Conservation (phyloP, 768 basidiomycete species). For the Leccinum subgranulosum region DNA sequence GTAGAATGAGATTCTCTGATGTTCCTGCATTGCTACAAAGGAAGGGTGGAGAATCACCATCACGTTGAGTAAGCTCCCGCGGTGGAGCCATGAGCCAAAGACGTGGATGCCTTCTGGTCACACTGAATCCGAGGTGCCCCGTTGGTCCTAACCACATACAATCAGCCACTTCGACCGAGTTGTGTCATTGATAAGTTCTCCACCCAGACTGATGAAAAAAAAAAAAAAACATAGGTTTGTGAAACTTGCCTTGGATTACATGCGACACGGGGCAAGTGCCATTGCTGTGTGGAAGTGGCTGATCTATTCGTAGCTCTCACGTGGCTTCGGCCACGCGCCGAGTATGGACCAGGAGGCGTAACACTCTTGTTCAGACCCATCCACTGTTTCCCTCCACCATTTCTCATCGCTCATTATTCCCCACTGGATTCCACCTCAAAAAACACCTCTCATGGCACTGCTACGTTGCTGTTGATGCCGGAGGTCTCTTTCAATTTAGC, state of each 20-base stretch:
- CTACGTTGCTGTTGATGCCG: not conserved
- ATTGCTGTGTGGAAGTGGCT: conserved; percentile 11
- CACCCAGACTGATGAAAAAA: not conserved
- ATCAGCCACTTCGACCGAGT: not conserved
- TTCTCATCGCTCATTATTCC: conserved; percentile 27
- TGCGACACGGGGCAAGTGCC: not conserved
- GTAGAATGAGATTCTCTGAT: conserved; percentile 15
- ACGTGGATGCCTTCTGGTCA: conserved; percentile 11
- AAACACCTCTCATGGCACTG: not conserved
- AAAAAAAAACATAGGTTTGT: no score
- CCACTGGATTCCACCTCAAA: conserved; percentile 12
- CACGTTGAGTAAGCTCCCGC: conserved; percentile 15
- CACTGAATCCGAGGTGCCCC: not conserved
- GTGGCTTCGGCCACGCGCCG: conserved; percentile 31
- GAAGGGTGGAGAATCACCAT: conserved; percentile 27
- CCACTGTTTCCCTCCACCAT: conserved; percentile 27
- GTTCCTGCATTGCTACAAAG: conserved; percentile 20
- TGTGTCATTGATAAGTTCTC: not conserved
- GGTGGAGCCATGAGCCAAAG: conserved; percentile 18
- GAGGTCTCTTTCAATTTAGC: not conserved
- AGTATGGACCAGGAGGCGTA: conserved; percentile 29
- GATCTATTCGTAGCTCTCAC: conserved; percentile 25
- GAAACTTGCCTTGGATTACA: not conserved
- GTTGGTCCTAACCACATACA: not conserved
- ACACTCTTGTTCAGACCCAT: conserved; percentile 33